Base-by-base conservation (phyloP, 495 filamentous ascomycete genomes). In the Darksidea phi region DNA sequence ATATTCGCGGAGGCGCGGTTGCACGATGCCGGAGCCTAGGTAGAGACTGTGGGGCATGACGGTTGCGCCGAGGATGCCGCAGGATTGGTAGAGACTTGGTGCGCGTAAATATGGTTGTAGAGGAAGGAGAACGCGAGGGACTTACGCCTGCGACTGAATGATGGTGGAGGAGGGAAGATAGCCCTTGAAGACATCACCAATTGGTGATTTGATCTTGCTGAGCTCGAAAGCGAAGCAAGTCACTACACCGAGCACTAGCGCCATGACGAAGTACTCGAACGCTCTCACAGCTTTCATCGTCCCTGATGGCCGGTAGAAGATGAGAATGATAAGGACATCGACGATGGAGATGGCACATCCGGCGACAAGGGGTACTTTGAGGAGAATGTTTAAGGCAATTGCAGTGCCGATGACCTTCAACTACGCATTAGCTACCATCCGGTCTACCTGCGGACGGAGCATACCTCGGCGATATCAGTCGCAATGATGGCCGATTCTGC, bases 41-140 rank as follows among this genome's bases (percentile, higher is more conserved):
- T 91, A 96, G 26, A 96, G 80, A 48, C 86, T 89, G 72, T 96
- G 91, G 4, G 91, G 91, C 91, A 96, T 96, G 21, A 96, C 90
- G 1, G 91, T 96, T 15, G 91, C 91, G 21, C 91, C 91, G 11
- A 96, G 81, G 64, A 96, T 96, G 57, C 91, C 91, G 69, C 91
- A 96, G 54, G 89, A 87, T 73, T 94, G 89, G 75, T 93, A 96
- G 13, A 96, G 73, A 26, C 89, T 89, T 64, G 28, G 10, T 61
- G 59, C 59, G 26, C 20, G 46, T 49, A 26, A 60, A 36, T 47
- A 37, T 51, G 45, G 56, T 43, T 43, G 15, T 12, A 46, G 2
- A 25, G 48, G 13, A 28, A 48, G 54, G 6, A 18, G 28, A 4
- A 32, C 8, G 34, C 1, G 36, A 11, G 37, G 32, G 4, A 58